These are phyloP conservation scores for Candida rishiriensis DNA, from an alignment of 805 yeast species.

Conservation along the genomic window DNA sequence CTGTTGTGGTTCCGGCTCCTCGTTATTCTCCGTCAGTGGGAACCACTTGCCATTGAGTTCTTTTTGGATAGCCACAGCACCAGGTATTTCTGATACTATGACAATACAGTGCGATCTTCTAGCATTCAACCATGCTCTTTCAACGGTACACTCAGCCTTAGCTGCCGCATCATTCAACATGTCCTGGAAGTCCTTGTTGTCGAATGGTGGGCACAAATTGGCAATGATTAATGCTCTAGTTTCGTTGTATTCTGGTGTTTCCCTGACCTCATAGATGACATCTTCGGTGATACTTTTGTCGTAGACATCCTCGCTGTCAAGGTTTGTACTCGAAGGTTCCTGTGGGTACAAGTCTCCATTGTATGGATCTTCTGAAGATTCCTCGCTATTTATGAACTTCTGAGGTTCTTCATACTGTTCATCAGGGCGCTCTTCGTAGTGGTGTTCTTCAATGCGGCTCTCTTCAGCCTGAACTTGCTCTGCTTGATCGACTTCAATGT, in stretches of 20 bases:
- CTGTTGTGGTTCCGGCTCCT: slow-evolving; percentile 19
- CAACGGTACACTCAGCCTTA: slow-evolving; percentile 26
- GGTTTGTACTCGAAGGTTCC: neutral
- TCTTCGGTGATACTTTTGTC: slow-evolving; percentile 26
- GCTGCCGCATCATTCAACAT: slow-evolving; percentile 30
- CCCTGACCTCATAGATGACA: slow-evolving; percentile 30
- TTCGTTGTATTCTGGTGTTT: slow-evolving; percentile 30
- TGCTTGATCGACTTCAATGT: neutral
- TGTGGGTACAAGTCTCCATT: slow-evolving; percentile 3
- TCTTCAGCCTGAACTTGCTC: neutral
- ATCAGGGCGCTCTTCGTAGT: neutral
- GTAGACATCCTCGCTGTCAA: slow-evolving; percentile 11
- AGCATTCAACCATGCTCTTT: slow-evolving; percentile 42
- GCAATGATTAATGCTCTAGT: slow-evolving; percentile 44
- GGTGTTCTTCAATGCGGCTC: neutral
- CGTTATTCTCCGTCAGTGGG: slow-evolving; percentile 19
- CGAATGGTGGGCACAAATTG: slow-evolving; percentile 36
- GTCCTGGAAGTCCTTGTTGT: slow-evolving; percentile 35
- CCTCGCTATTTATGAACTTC: neutral
- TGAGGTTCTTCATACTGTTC: slow-evolving; percentile 1
- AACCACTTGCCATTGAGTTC: slow-evolving; percentile 33
- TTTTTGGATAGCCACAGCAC: slow-evolving; percentile 34
- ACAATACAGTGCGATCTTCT: slow-evolving; percentile 40
- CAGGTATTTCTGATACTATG: slow-evolving; percentile 35
- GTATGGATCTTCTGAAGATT: neutral